Base-by-base conservation (phyloP, 1,139 yeast genomes). In the Yamadazyma aaseri region DNA sequence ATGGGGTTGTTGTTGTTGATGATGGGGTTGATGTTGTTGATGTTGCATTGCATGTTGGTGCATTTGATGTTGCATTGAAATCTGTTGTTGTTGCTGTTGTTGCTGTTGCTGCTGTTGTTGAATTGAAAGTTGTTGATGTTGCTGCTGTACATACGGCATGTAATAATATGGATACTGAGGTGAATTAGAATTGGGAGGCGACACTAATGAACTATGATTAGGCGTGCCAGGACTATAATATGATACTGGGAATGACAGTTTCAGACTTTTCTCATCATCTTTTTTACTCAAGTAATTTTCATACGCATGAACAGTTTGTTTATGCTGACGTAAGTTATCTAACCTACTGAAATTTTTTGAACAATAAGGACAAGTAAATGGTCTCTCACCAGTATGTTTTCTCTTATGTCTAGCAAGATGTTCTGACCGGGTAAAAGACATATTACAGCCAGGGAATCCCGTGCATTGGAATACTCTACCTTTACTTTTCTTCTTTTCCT, bases 371-470 rank as follows among this genome's bases (percentile, higher is more conserved):
- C 97, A 90, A 36, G 86, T 79, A 56, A 87, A 90, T 1, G 97
- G 97, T 37, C 96, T 71, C 58, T 90, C 97, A 28, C 97, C 97
- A 1, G 97, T 89, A 56, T 89, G 97, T 53, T 89, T 90, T 33
- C 97, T 67, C 35, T 87, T 84, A 62, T 89, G 97, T 41, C 97
- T 72, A 2, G 96, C 96, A 48, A 90, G 70, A 58, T 90, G 97
- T 55, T 90, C 97, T 12, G 87, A 79, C 40, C 96, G 64, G 2
- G 95, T 86, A 56, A 89, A 90, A 9, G 90, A 76, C 96, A 89
- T 90, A 38, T 65, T 70, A 58, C 97, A 89, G 44, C 85, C 90
- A 11, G 90, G 89, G 55, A 76, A 89, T 4, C 96, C 96, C 1
- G 84, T 69, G 58, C 97, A 89, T 55, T 82, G 92, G 59, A 87